These are phyloP conservation scores for Boletellus ananiceps DNA, from an alignment of 768 basidiomycete species.

Conservation along the genomic window DNA sequence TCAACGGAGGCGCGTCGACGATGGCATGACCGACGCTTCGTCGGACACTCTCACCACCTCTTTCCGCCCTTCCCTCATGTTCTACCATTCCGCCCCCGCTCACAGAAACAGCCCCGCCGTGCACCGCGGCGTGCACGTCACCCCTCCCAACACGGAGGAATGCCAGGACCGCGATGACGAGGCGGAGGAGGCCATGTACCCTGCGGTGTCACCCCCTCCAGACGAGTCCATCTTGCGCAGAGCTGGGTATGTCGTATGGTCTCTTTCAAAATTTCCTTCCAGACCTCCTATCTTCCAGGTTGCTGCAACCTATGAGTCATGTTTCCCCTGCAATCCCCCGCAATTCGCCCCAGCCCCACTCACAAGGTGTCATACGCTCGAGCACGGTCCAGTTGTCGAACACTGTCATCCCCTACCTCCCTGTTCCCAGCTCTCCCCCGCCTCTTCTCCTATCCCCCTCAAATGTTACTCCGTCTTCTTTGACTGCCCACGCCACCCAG, in stretches of 20 bases:
- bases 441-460: constrained; percentile 1
- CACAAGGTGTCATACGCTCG: constrained; percentile 60
- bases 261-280: background rate
- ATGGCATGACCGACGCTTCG: background rate
- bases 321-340: constrained; percentile 26
- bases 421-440: background rate
- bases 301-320: constrained; percentile 55
- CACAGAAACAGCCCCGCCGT: constrained; percentile 1
- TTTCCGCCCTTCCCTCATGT: constrained; percentile 10
- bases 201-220: constrained; percentile 24
- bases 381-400: constrained; percentile 63
- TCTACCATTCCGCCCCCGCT: background rate
- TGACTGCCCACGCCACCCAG: constrained; percentile 15
- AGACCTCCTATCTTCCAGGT: constrained; percentile 31
- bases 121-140: background rate
- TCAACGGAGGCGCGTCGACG: background rate
- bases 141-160: background rate
- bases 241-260: constrained; percentile 44
- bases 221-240: constrained; percentile 44
- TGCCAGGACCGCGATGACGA: constrained; percentile 4
- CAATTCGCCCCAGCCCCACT: constrained; percentile 37
- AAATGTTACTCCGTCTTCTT: constrained; percentile 1
- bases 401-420: constrained; percentile 31
- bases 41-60: background rate
- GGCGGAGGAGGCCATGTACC: constrained; percentile 12